Conservation (phyloP, 768 basidiomycete species). For the Tylopilus vinaceipallidus region DNA sequence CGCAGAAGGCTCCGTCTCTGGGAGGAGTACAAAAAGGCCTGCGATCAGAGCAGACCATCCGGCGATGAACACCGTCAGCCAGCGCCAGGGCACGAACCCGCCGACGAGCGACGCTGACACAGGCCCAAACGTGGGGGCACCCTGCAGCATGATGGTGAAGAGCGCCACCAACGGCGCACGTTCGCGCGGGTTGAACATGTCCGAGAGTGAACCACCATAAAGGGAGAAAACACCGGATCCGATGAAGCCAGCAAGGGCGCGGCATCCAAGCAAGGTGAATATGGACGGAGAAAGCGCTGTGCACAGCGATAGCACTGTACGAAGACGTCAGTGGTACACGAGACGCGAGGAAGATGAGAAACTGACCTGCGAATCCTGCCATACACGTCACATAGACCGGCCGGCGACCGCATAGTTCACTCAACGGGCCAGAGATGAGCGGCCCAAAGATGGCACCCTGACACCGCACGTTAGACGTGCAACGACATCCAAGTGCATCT, state of each 20-base stretch:
- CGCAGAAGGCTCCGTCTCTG: slow-evolving; percentile 24
- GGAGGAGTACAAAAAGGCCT: slow-evolving; percentile 15
- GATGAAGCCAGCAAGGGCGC: slow-evolving; percentile 22
- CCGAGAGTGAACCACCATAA: slow-evolving; percentile 31
- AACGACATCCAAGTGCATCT: too few species aligned
- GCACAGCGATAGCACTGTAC: slow-evolving; percentile 22
- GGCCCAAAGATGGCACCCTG: slow-evolving; percentile 28
- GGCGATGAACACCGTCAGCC: slow-evolving; percentile 25
- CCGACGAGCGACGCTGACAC: slow-evolving; percentile 26
- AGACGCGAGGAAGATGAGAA: not conserved
- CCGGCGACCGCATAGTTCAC: slow-evolving; percentile 25
- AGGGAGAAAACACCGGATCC: slow-evolving; percentile 28
- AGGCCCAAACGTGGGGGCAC: slow-evolving; percentile 29
- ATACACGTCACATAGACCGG: slow-evolving; percentile 22
- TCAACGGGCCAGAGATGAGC: slow-evolving; percentile 24
- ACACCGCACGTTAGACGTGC: not conserved
- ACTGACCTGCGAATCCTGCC: slow-evolving; percentile 25
- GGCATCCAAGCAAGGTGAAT: slow-evolving; percentile 15
- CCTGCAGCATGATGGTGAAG: slow-evolving; percentile 31
- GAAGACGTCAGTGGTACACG: slow-evolving; percentile 5
- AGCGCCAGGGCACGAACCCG: slow-evolving; percentile 24
- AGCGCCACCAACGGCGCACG: slow-evolving; percentile 29
- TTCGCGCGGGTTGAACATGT: slow-evolving; percentile 29
- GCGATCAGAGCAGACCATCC: slow-evolving; percentile 23
- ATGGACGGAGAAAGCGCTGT: slow-evolving; percentile 25